Base-by-base conservation (phyloP, 139 green algal genomes). In the Choricystis sp. region DNA sequence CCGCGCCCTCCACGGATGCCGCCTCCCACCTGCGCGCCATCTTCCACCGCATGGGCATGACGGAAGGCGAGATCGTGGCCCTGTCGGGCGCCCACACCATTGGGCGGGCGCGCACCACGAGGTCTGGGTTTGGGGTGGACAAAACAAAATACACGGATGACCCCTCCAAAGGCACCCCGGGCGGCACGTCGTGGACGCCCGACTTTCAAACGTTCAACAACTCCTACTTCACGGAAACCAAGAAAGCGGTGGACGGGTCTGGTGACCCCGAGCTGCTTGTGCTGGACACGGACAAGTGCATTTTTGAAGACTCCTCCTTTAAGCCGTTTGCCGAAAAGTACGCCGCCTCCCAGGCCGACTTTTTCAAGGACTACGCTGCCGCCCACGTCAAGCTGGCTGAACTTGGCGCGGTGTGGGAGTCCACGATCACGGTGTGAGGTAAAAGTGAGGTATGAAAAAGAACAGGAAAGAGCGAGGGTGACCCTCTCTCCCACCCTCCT, bases 151-250 rank as follows among this genome's bases (percentile, higher is more conserved):
- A 95, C 83, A 94, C 83, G 2, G 66, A 78, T 62, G 63, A 92
- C 27, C 88, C 86, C 1, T 84, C 89, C 2, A 9, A 16, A 9
- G 88, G 89, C 49, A 79, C 60, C 1, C 70, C 69, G 1, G 89
- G 86, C 29, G 89, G 89, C 29, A 62, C 64, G 48, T 87, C 75
- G 26, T 97, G 89, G 89, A 96, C 89, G 1, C 62, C 70, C 21
- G 74, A 97, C 57, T 96, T 89, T 88, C 80, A 96, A 0, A 82
- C 77, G 31, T 96, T 96, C 69, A 77, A 96, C 78, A 96, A 96
- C 74, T 72, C 49, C 26, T 92, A 92, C 78, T 92, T 85, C 72
- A 72, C 57, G 68, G 69, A 83, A 26, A 74, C 89, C 19, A 89
- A 90, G 77, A 9, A 16, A 21, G 40, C 40, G 9, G 40, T 16